Conservation (phyloP, 164 flowering plant species). For the Chimonanthus salicifolius region DNA sequence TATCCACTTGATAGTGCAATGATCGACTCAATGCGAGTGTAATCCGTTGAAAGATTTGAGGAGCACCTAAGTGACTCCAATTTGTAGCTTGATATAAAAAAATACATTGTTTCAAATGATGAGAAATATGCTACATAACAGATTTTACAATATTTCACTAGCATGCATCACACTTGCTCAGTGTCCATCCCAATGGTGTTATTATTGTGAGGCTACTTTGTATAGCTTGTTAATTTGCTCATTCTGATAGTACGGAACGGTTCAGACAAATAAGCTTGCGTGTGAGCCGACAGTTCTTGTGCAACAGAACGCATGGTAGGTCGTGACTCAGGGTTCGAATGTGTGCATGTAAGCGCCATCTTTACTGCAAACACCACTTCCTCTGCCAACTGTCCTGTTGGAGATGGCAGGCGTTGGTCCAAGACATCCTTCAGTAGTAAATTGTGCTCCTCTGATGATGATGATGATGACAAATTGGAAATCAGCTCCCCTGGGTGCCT, state of each 20-base stretch:
- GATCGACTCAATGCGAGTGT: too few relatives aligned
- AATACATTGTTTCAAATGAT: neutral
- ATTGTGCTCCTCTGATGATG: neutral
- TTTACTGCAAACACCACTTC: conserved; percentile 6
- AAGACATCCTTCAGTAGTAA: conserved; percentile 1
- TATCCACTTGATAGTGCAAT: too few relatives aligned
- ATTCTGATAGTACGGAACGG: conserved; percentile 9
- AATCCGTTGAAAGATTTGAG: neutral
- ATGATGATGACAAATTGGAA: neutral
- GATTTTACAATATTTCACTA: neutral
- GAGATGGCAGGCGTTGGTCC: conserved; percentile 18
- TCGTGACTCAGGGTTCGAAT: conserved; percentile 10
- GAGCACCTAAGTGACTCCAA: neutral
- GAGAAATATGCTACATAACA: neutral
- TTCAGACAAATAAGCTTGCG: neutral
- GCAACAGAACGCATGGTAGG: conserved; percentile 18
- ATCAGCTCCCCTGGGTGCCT: conserved; percentile 20
- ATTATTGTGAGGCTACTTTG: neutral
- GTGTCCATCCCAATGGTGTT: neutral
- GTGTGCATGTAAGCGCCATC: conserved; percentile 16
- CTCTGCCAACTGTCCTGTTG: conserved; percentile 8
- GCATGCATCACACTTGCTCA: neutral
- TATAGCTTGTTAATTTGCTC: conserved; percentile 3
- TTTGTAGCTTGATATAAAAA: too few relatives aligned
- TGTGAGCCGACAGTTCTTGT: conserved; percentile 5